Percentiles rank a stretch among this genome's conserved stretches.
Conservation (phyloP, 176 grass and related monocot genomes). For the Cenchrus americanus region DNA sequence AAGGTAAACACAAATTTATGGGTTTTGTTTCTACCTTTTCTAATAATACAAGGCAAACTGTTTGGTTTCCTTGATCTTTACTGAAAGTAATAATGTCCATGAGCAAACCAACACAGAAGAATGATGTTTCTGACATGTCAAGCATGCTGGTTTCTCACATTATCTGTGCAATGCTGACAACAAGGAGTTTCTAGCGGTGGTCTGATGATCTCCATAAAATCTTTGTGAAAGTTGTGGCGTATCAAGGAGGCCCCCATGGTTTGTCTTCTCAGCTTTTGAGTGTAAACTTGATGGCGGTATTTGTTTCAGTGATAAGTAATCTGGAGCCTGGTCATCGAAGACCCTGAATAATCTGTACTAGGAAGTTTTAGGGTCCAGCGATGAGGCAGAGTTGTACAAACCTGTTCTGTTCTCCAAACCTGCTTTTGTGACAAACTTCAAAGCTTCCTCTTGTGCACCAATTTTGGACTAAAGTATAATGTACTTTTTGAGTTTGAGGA, state of each 20-base stretch:
- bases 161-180: conserved; percentile 38
- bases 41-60: conserved; percentile 10
- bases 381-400: conserved; percentile 39
- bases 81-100: conserved; percentile 35
- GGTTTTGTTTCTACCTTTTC: neutral
- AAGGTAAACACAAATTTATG: neutral
- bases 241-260: conserved; percentile 55
- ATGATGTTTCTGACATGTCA: conserved; percentile 39
- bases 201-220: conserved; percentile 49
- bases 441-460: neutral
- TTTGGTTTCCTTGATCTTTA: neutral
- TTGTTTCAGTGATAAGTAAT: no score
- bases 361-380: conserved; percentile 33
- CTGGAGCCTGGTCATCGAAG: no score
- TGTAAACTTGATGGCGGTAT: neutral
- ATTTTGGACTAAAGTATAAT: neutral
- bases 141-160: conserved; percentile 15
- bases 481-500: conserved; percentile 5
- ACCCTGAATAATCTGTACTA: no score
- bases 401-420: neutral
- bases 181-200: conserved; percentile 37
- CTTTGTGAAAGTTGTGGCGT: conserved; percentile 48
- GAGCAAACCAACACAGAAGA: neutral
- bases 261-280: conserved; percentile 21
- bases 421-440: neutral